A percentile compares a stretch with the other conserved stretches of the same genome.
phyloP scores from a whole-genome alignment of 2,329 filamentous ascomycete species.

The Penicillium sp. region DNA sequence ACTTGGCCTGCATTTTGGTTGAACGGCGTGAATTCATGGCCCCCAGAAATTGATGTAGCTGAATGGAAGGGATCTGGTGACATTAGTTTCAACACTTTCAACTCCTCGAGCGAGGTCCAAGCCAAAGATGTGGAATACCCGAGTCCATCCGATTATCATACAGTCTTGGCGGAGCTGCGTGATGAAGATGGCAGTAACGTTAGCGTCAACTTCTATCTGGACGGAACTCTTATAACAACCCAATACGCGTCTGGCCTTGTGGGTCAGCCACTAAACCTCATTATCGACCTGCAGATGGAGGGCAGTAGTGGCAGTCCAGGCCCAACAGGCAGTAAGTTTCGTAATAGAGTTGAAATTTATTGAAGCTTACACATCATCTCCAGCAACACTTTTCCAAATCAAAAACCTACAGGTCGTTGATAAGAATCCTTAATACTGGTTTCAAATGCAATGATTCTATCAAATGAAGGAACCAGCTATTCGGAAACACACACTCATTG shows the following conservation, averaged over 20 bases:
- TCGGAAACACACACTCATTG: too few species aligned
- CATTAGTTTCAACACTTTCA: slow-evolving; percentile 32
- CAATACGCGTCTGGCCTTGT: slow-evolving; percentile 57
- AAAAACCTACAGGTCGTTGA: slow-evolving; percentile 15
- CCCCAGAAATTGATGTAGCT: slow-evolving; percentile 64
- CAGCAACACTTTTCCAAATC: slow-evolving; percentile 19
- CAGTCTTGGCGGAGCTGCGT: slow-evolving; percentile 55
- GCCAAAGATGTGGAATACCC: slow-evolving; percentile 56
- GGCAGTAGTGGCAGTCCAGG: slow-evolving; percentile 22
- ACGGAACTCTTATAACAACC: slow-evolving; percentile 54
- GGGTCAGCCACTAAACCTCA: slow-evolving; percentile 48
- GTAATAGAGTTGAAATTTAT: background rate
- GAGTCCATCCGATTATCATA: slow-evolving; percentile 53
- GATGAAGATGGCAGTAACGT: slow-evolving; percentile 59
- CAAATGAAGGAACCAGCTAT: background rate
- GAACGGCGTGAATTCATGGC: slow-evolving; percentile 60
- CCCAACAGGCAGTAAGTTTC: slow-evolving; percentile 17
- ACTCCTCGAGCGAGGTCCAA: slow-evolving; percentile 51
- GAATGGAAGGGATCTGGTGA: slow-evolving; percentile 62
- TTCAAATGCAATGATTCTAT: background rate
- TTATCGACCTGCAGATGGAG: slow-evolving; percentile 34
- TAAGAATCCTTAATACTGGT: slow-evolving; percentile 3
- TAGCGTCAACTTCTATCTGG: slow-evolving; percentile 59
- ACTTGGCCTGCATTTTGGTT: slow-evolving; percentile 67
- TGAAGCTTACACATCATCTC: background rate